Evolutionary conservation across 257 asterid species (phyloP).

Genomic region (Cinchona pubescens): DNA sequence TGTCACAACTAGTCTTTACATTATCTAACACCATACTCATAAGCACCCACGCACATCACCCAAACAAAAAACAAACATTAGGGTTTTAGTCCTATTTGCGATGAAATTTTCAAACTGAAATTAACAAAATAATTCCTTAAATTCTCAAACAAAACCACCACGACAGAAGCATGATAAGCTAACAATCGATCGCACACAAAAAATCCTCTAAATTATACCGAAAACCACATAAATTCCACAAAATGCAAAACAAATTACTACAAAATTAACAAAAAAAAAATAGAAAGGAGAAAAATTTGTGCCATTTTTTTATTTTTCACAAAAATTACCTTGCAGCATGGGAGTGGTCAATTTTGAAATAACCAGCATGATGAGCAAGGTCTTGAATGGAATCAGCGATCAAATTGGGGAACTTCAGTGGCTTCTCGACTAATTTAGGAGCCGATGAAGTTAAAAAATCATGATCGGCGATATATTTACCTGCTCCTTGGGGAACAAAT

Average conservation of each 20-base stretch:
- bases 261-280: not conserved
- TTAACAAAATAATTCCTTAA: not conserved
- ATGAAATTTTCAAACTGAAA: not conserved
- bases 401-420: conserved; percentile 52
- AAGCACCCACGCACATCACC: not conserved
- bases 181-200: not conserved
- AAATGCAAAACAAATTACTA: not conserved
- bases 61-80: not conserved
- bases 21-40: not conserved
- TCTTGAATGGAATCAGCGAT: conserved; percentile 46
- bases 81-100: not conserved
- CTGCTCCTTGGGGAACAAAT: conserved; percentile 59
- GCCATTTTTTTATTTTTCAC: not conserved
- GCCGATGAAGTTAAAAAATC: conserved; percentile 18
- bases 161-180: not conserved
- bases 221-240: not conserved
- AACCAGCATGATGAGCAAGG: conserved; percentile 89
- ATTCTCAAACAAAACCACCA: not conserved
- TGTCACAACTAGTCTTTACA: not conserved
- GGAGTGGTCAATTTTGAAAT: conserved; percentile 74
- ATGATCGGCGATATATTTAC: conserved; percentile 48
- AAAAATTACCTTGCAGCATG: conserved; percentile 65
- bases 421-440: conserved; percentile 58
- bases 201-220: not conserved
- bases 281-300: not conserved